Evolutionary conservation across 106 monocot genomes (phyloP).

Genomic region (Allium fistulosum): DNA sequence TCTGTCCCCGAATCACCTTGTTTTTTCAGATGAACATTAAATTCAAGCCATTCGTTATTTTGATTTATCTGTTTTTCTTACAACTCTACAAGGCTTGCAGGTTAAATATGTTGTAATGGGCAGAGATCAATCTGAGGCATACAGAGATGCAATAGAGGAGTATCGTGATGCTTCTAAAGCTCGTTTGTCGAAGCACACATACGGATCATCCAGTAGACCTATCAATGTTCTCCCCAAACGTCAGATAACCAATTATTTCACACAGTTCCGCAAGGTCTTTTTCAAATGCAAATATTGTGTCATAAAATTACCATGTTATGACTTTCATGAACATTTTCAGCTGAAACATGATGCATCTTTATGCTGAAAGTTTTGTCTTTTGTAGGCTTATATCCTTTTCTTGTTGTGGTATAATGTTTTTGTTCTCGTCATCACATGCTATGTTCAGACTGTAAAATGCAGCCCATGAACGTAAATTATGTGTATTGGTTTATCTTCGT

Average conservation of each 20-base stretch:
- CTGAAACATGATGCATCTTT: too few species aligned
- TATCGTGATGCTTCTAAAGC: conserved; percentile 74
- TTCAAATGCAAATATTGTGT: not conserved
- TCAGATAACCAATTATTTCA: conserved; percentile 98
- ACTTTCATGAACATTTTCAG: too few species aligned
- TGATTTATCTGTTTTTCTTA: not conserved
- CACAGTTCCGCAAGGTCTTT: conserved; percentile 87
- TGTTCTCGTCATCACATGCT: too few species aligned
- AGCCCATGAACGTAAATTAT: too few species aligned
- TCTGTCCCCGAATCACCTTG: not conserved
- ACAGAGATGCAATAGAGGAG: conserved; percentile 63
- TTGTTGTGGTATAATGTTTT: too few species aligned
- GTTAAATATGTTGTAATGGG: conserved; percentile 83
- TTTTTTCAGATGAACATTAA: not conserved
- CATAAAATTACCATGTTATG: too few species aligned
- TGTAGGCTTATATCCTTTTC: too few species aligned
- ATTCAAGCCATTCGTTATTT: not conserved
- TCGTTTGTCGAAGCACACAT: conserved; percentile 34
- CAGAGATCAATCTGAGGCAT: conserved; percentile 49
- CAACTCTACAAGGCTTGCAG: conserved; percentile 21
- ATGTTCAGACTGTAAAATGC: too few species aligned
- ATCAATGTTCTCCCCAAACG: conserved; percentile 52
- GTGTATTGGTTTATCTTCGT: too few species aligned
- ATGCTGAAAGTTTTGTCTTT: too few species aligned
- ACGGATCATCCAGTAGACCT: conserved; percentile 25